Evolutionary conservation across 1,139 yeast species (phyloP).

Genomic region (Debaryomycetaceae sp.): DNA sequence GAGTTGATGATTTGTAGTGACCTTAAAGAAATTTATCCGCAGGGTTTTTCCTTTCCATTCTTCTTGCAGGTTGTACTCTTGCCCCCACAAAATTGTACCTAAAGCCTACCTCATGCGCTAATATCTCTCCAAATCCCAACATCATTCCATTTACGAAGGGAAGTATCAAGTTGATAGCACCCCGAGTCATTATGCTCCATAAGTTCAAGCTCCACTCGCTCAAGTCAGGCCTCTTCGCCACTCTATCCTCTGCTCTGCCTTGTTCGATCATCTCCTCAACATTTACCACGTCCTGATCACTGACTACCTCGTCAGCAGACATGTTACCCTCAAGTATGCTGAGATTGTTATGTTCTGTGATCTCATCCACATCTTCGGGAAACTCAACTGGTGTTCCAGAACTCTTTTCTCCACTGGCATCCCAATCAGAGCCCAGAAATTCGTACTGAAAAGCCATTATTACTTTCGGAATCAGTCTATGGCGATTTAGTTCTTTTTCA

Average conservation of each 20-base stretch:
- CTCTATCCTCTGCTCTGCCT: constrained; percentile 12
- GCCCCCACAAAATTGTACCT: constrained; percentile 79
- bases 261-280: constrained; percentile 20
- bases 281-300: constrained; percentile 17
- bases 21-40: background rate
- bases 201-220: constrained; percentile 9
- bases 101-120: constrained; percentile 91
- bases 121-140: constrained; percentile 94
- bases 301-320: constrained; percentile 9
- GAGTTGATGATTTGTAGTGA: no score
- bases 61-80: constrained; percentile 45
- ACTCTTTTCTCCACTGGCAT: background rate
- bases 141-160: constrained; percentile 94
- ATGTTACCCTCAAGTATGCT: constrained; percentile 6
- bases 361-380: constrained; percentile 6
- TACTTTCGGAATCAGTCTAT: no score
- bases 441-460: background rate
- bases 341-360: constrained; percentile 6
- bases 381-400: background rate
- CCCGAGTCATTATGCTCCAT: constrained; percentile 41
- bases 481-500: background rate
- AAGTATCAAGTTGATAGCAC: constrained; percentile 71
- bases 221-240: background rate
- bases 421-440: background rate
- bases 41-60: constrained; percentile 22